These are phyloP conservation scores for Schrenkiella parvula DNA, from an alignment of 345 rosid species.

Conservation along the genomic window DNA sequence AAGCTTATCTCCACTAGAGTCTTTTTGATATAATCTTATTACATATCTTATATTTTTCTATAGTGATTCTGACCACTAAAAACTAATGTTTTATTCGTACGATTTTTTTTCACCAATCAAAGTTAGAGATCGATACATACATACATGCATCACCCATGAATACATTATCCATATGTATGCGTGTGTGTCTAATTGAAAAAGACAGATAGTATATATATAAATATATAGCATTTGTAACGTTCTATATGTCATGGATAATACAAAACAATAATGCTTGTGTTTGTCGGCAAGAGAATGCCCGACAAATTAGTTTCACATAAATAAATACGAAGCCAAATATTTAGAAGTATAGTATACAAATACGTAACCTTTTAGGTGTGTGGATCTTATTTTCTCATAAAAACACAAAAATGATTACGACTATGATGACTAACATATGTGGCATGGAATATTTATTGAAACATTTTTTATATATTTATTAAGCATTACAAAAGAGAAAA, in stretches of 20 bases:
- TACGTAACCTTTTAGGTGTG: neutral
- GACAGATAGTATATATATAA: neutral
- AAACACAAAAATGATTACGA: neutral
- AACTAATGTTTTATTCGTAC: neutral
- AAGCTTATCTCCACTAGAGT: neutral
- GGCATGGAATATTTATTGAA: too few species aligned
- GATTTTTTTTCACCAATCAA: conserved; percentile 6
- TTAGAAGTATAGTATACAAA: neutral
- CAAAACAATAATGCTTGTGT: conserved; percentile 11
- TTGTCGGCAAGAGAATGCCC: conserved; percentile 13
- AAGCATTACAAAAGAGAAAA: too few species aligned
- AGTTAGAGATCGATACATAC: neutral
- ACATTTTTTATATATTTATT: too few species aligned
- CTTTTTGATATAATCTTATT: neutral
- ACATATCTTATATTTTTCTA: neutral
- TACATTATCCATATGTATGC: too few species aligned
- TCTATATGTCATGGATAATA: neutral
- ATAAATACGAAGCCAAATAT: neutral
- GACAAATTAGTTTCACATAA: neutral
- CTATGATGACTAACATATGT: too few species aligned
- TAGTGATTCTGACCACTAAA: neutral
- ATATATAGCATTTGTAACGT: neutral
- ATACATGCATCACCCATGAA: neutral
- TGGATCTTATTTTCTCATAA: neutral
- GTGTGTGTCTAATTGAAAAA: conserved; percentile 10